Base-by-base conservation (phyloP, 2,329 filamentous ascomycete genomes). In the Colletotrichum salicis region DNA sequence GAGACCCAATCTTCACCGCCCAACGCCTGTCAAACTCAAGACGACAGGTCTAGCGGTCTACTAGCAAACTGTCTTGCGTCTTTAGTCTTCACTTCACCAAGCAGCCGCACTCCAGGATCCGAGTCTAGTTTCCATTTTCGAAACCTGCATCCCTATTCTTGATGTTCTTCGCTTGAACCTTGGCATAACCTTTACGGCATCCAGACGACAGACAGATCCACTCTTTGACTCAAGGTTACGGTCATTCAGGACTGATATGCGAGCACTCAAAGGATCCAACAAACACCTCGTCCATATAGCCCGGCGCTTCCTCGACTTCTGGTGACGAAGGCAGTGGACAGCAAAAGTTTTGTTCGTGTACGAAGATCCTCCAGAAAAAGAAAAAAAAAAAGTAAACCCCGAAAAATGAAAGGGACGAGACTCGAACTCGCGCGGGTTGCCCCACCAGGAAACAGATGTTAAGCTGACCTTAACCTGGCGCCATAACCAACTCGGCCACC, bases 11-110 rank as follows among this genome's bases (percentile, higher is more conserved):
- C 10, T 31, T 67, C 64, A 71, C 64, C 68, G 63, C 68, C 51
- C 4, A 11, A 29, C 15, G 29, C 7, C 5, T 2, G 31, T n/a
- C 33, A 41, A 48, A 62, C 64, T 45, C 33, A 31, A 58, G 63
- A 58, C 24, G 57, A 57, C 29, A 35, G 7, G 19, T 70, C 63
- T 61, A 33, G 67, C 63, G 57, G 57, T 62, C 57, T 70, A 55
- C 62, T 51, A 11, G 37, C 41, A 45, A 45, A 13, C 13, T 13
- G 35, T 1, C 57, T 48, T 19, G 31, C 22, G 10, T 31, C 48
- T 24, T 8, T 5, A 5, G 48, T 4, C 35, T 37, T 37, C 4
- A 37, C 33, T 35, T 7, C 4, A 29, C 19, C 29, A 19, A 29
- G 5, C 15, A 45, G 19, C 8, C n/a, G 19, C 29, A 22, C 8